Conservation (phyloP, 2,329 filamentous ascomycete genomes). For the Apiospora sp. region DNA sequence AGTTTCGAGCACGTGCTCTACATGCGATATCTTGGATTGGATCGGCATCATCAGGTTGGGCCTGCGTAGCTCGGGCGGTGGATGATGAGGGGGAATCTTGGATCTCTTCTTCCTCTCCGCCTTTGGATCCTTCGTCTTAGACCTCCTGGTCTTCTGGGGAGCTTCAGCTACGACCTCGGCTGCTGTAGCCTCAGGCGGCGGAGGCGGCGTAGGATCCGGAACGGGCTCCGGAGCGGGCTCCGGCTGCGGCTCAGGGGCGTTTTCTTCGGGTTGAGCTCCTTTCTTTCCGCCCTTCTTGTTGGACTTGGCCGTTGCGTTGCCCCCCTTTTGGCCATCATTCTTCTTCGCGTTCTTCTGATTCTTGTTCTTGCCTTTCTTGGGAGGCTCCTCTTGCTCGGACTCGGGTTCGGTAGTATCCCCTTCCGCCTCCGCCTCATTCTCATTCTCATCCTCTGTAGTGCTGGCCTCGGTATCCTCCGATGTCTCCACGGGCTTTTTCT, state of each 20-base stretch:
- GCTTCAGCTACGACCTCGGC: not conserved
- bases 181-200: not conserved
- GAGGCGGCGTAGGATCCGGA: not conserved
- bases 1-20: slow-evolving; percentile 63
- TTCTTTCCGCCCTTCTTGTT: slow-evolving; percentile 1
- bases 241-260: not conserved
- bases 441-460: not conserved
- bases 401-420: not conserved
- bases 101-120: slow-evolving; percentile 24
- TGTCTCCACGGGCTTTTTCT: not conserved
- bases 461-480: not conserved
- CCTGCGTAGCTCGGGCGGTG: slow-evolving; percentile 43
- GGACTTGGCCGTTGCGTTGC: not conserved
- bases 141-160: not conserved
- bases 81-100: slow-evolving; percentile 26
- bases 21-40: slow-evolving; percentile 58
- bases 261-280: not conserved
- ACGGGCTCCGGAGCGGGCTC: not conserved
- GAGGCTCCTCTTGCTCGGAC: slow-evolving; percentile 26
- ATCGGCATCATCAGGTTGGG: slow-evolving; percentile 58
- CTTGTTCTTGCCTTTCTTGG: slow-evolving; percentile 38
- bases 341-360: slow-evolving; percentile 36
- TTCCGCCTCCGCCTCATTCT: not conserved
- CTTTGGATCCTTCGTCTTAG: slow-evolving; percentile 23
- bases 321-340: slow-evolving; percentile 23